Percentiles rank a stretch among this genome's conserved stretches.
These are phyloP conservation scores for Truncatella angustata DNA, from an alignment of 2,329 filamentous ascomycete species.

Conservation along the genomic window DNA sequence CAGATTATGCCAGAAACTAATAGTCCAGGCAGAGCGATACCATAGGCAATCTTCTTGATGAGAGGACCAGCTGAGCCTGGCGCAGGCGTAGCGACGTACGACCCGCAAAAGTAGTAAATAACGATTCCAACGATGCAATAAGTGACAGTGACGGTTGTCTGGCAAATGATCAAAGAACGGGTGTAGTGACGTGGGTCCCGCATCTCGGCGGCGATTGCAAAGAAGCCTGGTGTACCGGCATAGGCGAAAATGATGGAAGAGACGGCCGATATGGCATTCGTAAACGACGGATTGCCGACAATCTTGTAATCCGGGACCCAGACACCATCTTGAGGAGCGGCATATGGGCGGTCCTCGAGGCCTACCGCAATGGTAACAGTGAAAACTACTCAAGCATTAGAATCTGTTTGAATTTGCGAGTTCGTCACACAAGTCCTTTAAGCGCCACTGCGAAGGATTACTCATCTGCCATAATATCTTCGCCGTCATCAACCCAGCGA, in stretches of 20 bases:
- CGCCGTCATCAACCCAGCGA: neutral
- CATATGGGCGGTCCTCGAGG: neutral
- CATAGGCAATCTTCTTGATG: constrained; percentile 5
- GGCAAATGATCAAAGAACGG: neutral
- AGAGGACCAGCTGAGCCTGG: neutral
- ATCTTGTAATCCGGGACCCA: neutral
- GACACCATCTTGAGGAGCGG: neutral
- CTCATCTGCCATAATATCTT: no score
- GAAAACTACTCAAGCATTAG: neutral
- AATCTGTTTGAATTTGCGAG: neutral
- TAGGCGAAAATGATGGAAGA: neutral
- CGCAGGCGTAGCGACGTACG: neutral
- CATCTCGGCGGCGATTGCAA: neutral
- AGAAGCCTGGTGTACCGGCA: neutral
- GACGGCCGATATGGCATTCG: neutral
- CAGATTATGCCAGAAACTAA: neutral
- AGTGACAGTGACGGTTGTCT: neutral
- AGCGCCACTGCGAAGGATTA: no score
- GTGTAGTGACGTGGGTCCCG: neutral
- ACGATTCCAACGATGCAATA: neutral
- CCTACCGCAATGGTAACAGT: neutral
- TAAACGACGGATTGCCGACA: neutral
- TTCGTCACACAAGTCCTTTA: no score
- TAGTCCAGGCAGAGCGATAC: neutral
- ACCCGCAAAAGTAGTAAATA: neutral